Evolutionary conservation across 257 asterid genomes (phyloP).

Genomic region (Primulina eburnea): DNA sequence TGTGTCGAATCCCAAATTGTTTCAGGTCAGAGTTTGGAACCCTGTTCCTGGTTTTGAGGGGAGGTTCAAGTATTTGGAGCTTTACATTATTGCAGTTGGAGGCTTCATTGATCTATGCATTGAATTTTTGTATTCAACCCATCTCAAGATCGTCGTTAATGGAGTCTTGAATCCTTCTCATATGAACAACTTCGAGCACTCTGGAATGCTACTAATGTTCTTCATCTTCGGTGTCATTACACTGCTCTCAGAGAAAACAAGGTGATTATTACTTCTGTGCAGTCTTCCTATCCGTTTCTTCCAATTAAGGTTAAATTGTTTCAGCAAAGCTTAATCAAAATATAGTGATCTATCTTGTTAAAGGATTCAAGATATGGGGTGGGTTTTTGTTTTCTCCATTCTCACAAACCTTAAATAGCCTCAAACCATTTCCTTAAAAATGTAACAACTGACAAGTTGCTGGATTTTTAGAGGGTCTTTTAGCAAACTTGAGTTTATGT

Average conservation of each 20-base stretch:
- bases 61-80: slow-evolving; percentile 79
- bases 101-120: slow-evolving; percentile 79
- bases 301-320: neutral
- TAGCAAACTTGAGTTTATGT: too few relatives aligned
- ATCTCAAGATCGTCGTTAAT: slow-evolving; percentile 71
- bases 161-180: slow-evolving; percentile 84
- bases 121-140: slow-evolving; percentile 84
- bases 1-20: slow-evolving; percentile 60
- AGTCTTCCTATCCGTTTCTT: slow-evolving; percentile 3
- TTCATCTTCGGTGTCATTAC: slow-evolving; percentile 71
- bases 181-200: slow-evolving; percentile 94
- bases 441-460: neutral
- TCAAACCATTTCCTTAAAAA: neutral
- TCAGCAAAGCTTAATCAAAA: neutral
- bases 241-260: slow-evolving; percentile 73
- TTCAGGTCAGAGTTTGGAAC: slow-evolving; percentile 79
- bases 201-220: slow-evolving; percentile 98
- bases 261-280: slow-evolving; percentile 46
- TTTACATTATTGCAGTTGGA: slow-evolving; percentile 76
- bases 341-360: too few relatives aligned
- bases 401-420: neutral
- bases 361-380: neutral
- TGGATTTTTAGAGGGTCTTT: neutral
- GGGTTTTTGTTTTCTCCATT: neutral
- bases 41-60: slow-evolving; percentile 83